Evolutionary conservation across 1,284 basidiomycete genomes (phyloP).

Genomic region (Mycena sp.): DNA sequence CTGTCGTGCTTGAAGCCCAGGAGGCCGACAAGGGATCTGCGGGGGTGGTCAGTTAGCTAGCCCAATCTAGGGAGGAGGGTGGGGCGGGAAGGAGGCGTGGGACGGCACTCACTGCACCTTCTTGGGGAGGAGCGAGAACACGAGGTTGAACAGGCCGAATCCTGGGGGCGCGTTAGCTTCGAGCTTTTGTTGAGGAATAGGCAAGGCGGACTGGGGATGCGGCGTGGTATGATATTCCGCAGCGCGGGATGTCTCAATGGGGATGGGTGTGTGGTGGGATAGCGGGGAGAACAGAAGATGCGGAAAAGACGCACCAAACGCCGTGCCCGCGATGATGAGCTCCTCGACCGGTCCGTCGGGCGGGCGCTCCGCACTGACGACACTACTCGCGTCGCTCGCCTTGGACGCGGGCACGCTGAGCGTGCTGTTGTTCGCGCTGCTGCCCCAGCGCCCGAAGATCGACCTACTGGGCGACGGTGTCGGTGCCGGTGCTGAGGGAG

Average conservation of each 20-base stretch:
- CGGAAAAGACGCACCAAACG: conserved; percentile 62
- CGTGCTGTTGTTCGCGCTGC: too few species aligned
- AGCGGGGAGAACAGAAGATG: too few species aligned
- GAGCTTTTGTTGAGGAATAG: conserved; percentile 14
- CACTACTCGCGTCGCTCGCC: conserved; percentile 30
- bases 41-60: too few species aligned
- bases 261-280: too few species aligned
- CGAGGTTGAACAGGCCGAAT: conserved; percentile 79
- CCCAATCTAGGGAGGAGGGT: too few species aligned
- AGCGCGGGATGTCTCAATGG: too few species aligned
- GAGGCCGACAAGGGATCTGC: conserved; percentile 73
- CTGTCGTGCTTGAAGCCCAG: conserved; percentile 80
- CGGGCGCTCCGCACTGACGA: conserved; percentile 24
- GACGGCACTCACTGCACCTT: conserved; percentile 72
- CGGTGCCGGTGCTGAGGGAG: background rate
- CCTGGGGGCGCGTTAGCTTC: conserved; percentile 43
- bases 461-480: too few species aligned
- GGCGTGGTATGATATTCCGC: too few species aligned
- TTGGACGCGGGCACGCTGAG: too few species aligned
- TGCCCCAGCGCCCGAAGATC: conserved; percentile 51
- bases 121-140: conserved; percentile 55
- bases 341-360: conserved; percentile 73
- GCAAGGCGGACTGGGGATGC: too few species aligned
- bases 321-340: conserved; percentile 74
- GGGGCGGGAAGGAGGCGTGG: too few species aligned